Percentiles rank a stretch among this genome's conserved stretches.
These are phyloP conservation scores for Bimuria novae-zelandiae DNA, from an alignment of 2,329 filamentous ascomycete species.

Conservation along the genomic window DNA sequence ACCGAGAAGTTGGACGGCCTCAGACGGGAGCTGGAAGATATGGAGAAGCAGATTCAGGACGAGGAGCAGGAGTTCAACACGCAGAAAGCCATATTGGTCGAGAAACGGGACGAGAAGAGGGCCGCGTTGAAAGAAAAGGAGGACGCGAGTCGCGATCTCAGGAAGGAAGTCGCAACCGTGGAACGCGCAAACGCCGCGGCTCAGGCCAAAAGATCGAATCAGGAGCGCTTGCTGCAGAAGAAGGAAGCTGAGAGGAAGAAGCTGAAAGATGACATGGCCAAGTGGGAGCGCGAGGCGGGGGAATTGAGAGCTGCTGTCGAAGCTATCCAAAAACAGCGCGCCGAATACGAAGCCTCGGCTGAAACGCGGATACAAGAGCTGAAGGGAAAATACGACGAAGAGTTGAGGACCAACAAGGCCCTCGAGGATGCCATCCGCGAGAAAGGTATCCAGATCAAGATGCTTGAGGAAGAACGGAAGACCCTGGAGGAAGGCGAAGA, in stretches of 20 bases:
- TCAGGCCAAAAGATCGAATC: slow-evolving; percentile 77
- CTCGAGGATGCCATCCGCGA: slow-evolving; percentile 76
- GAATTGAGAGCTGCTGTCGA: slow-evolving; percentile 60
- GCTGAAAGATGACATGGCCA: slow-evolving; percentile 69
- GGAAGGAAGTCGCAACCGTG: slow-evolving; percentile 76
- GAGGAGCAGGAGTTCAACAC: slow-evolving; percentile 58
- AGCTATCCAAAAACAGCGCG: slow-evolving; percentile 49
- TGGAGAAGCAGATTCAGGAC: slow-evolving; percentile 69
- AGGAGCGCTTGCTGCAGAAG: slow-evolving; percentile 72
- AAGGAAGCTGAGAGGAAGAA: slow-evolving; percentile 71
- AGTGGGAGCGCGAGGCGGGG: slow-evolving; percentile 68
- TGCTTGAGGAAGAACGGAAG: slow-evolving; percentile 72
- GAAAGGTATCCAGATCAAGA: slow-evolving; percentile 72
- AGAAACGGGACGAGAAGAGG: slow-evolving; percentile 78
- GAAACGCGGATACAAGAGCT: slow-evolving; percentile 49
- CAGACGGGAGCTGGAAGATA: slow-evolving; percentile 81
- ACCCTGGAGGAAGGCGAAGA: slow-evolving; percentile 52
- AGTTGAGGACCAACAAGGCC: slow-evolving; percentile 57
- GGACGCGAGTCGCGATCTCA: slow-evolving; percentile 82
- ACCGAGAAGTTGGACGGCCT: slow-evolving; percentile 81
- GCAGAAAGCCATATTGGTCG: slow-evolving; percentile 60
- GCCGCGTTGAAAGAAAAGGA: slow-evolving; percentile 86
- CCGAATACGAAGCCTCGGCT: slow-evolving; percentile 38
- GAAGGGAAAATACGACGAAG: slow-evolving; percentile 48
- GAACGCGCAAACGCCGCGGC: slow-evolving; percentile 81